Evolutionary conservation across 257 asterid species (phyloP), one percentile per base, ranked within the genome.

Genomic region (Scutellaria barbata): DNA sequence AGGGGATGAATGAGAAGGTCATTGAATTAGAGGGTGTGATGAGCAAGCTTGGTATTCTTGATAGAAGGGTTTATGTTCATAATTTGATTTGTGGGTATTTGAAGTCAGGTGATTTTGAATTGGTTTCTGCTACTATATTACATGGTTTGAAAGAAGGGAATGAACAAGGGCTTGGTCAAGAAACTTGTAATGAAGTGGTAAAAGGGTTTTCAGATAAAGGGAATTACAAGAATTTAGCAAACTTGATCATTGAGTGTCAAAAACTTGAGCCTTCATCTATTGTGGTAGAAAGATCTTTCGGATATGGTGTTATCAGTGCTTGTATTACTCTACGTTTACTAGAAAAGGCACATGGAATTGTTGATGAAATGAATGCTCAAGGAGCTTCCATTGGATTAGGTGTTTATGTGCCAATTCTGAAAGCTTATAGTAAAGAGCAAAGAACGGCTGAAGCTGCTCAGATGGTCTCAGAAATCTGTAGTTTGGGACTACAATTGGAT

Each of bases 381-480:
- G 96, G 87, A 17, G 87, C 85, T 60, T 59, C 74, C 56, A 48
- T 88, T 66, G 94, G 98, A 59, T 72, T 92, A 18, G 99, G 98
- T 25, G 96, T 88, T 64, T 95, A 88, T 46, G 77, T 82, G 37
- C 92, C 98, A 18, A 85, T 95, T 74, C 63, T 95, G 79, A 92
- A 85, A 68, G 96, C 90, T 17, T 95, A 88, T 48, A 76, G 88
- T 76, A 89, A 83, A 83, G 94, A 87, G 73, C 95, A 77, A 75
- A 77, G 93, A 79, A 95, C 92, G 0, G 93, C 96, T 37, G 98
- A 89, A 78, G 97, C 97, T 55, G 86, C 96, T 64, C 99, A 89
- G 76, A 71, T 92, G 71, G 99, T 92, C 46, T 74, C 89, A 5
- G 94, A 92, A 68, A 80, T 92, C 16, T 79, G 81, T 69, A 75